Evolutionary conservation across 2,329 filamentous ascomycete genomes (phyloP), one percentile per base, ranked within the genome.

Genomic region (Cercospora zeina): DNA sequence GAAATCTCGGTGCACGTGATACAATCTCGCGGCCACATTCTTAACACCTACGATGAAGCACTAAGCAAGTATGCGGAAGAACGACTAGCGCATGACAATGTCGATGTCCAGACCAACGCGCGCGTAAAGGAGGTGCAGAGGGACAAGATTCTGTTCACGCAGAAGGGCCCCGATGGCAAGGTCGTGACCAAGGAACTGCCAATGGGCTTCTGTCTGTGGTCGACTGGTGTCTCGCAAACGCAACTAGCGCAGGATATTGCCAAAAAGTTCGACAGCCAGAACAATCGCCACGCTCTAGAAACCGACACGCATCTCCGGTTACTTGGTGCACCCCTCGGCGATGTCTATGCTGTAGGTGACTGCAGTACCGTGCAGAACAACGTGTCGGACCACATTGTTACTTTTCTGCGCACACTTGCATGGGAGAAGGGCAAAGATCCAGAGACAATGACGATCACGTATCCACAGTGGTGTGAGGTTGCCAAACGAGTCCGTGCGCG

Each of bases 321-420:
- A 0, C 90, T 89, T 63, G 95, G 95, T 58, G 86, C 95, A 0
- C 95, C 95, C 0, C 79, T 97, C 0, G 95, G 95, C 37, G 93
- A 97, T 64, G 92, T 99, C 21, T 99, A 99, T 73, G 93, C 93
- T 53, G 92, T 99, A 65, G 95, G 95, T 13, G 95, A 99, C 78
- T 97, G 95, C 78, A 83, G 91, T 6, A 99, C 96, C 0, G 93
- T 99, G 0, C 96, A 99, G 74, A 99, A 99, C 80, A 99, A 99
- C 70, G 83, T 97, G 1, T 90, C 93, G 2, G 91, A 96, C 72
- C 89, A 97, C 78, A 88, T 99, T 70, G 83, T 97, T 53, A 89
- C 86, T 19, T 99, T 97, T 78, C 83, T 99, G 10, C 91, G 92
- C 64, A 91, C 87, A 14, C 83, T 96, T 2, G 92, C 95, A 9